phyloP scores from a whole-genome alignment of 2,329 filamentous ascomycete species.

The Plectosphaerella plurivora region DNA sequence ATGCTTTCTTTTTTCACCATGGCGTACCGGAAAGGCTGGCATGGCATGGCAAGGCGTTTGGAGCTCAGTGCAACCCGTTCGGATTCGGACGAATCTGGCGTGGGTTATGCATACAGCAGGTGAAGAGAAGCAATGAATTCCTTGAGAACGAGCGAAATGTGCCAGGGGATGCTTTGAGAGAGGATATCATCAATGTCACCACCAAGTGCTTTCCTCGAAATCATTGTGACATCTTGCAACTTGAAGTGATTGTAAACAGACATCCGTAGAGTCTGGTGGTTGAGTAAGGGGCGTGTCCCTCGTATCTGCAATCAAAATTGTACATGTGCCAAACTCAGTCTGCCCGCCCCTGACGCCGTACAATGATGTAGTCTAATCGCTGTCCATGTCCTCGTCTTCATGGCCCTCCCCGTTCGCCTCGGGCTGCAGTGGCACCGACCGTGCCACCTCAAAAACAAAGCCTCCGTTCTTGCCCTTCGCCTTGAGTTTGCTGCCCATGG shows the following conservation, averaged over 20 bases:
- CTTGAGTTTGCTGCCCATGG: slow-evolving; percentile 39
- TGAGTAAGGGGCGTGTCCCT: slow-evolving; percentile 5
- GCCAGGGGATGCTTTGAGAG: too few relatives aligned
- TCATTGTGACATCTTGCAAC: too few relatives aligned
- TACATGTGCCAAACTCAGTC: slow-evolving; percentile 11
- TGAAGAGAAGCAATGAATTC: too few relatives aligned
- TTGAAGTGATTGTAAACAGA: background rate
- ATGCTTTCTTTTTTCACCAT: too few relatives aligned
- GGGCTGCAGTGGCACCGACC: slow-evolving; percentile 22
- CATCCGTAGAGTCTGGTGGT: background rate
- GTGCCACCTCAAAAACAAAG: slow-evolving; percentile 80
- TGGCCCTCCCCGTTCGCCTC: slow-evolving; percentile 28
- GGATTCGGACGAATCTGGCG: too few relatives aligned
- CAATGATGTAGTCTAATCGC: slow-evolving; percentile 7
- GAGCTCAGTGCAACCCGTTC: too few relatives aligned
- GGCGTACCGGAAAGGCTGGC: too few relatives aligned
- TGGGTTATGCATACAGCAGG: too few relatives aligned
- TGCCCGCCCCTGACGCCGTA: slow-evolving; percentile 5
- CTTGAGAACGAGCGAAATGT: too few relatives aligned
- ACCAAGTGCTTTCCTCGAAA: too few relatives aligned
- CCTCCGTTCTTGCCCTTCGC: slow-evolving; percentile 70
- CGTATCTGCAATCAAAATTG: slow-evolving; percentile 4
- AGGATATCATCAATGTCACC: too few relatives aligned
- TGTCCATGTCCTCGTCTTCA: slow-evolving; percentile 14
- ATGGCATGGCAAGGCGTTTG: too few relatives aligned